Evolutionary conservation across 257 asterid genomes (phyloP), one percentile per base, ranked within the genome.

Genomic region (Solanum neorickii): DNA sequence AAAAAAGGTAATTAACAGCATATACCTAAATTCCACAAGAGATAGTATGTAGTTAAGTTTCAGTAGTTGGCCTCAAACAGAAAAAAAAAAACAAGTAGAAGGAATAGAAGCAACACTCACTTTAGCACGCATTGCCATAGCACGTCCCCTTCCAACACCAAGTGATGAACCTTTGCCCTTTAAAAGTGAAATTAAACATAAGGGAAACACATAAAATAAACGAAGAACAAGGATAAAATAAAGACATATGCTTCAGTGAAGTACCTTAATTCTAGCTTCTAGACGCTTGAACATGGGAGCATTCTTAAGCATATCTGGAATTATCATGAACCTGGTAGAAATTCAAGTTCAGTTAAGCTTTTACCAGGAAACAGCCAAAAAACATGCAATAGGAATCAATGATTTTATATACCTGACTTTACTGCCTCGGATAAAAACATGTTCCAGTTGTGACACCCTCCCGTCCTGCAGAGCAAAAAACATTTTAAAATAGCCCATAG

Each of bases 131-230:
- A 96, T 93, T 39, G 98, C 98, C 65, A 92, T 98, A 88, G 99
- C 98, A 87, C 99, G 99, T 23, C 99, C 99, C 78, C 99, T 96
- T 35, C 99, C 99, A 84, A 92, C 99, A 84, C 99, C 99, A 92
- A 97, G 94, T 13, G 96, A 89, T 9, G 98, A 92, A 82, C 99
- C 98, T 93, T 96, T 97, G 42, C 99, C 99, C 99, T 97, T 66
- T 89, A 94, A 80, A 89, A 87, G 82, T 35, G 76, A 49, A 89
- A 33, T 70, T 83, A 46, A 23, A 16, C 49, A 86, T 92, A 73
- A 92, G 91, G 41, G 90, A 3, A 35, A 33, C 37, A 37, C 52
- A 31, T 56, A n/a, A 15, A 16, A 87, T 25, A 33, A 85, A 44
- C 39, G 47, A 74, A 37, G 82, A 88, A 66, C 21, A 77, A 25